These are phyloP conservation scores for Phytopythium kandeliae DNA, from an alignment of 352 stramenopile species.

Conservation along the genomic window DNA sequence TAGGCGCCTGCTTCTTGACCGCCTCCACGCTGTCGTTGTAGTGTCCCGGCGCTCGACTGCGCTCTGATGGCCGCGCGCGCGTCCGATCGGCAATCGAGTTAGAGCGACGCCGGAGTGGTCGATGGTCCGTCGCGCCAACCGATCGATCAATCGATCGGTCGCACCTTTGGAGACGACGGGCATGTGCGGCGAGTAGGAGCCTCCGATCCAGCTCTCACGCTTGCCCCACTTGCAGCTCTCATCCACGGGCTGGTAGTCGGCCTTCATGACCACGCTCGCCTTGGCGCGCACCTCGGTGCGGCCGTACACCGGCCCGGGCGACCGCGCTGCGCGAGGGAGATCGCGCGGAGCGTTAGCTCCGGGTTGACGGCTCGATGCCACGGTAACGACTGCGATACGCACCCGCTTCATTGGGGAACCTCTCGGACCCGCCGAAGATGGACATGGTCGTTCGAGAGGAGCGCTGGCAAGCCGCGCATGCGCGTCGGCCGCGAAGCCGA, in stretches of 20 bases:
- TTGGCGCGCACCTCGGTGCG: constrained; percentile 51
- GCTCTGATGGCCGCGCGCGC: constrained; percentile 32
- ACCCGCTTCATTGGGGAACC: constrained; percentile 70
- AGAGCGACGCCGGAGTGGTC: not conserved
- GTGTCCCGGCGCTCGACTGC: constrained; percentile 48
- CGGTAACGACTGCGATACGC: not conserved
- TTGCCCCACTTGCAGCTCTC: constrained; percentile 65
- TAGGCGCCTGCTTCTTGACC: constrained; percentile 53
- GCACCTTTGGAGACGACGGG: constrained; percentile 55
- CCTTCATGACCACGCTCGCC: constrained; percentile 66
- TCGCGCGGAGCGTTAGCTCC: not conserved
- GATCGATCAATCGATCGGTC: too few relatives aligned
- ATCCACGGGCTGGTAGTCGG: constrained; percentile 59
- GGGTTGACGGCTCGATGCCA: not conserved
- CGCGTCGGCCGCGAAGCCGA: constrained; percentile 1
- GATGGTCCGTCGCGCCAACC: too few relatives aligned
- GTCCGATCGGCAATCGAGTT: constrained; percentile 6
- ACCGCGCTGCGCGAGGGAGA: constrained; percentile 26
- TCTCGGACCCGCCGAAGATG: constrained; percentile 75
- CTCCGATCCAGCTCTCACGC: constrained; percentile 80
- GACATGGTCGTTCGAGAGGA: constrained; percentile 33
- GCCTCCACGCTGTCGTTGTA: constrained; percentile 68
- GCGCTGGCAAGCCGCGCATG: not conserved
- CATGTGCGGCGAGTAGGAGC: constrained; percentile 42
- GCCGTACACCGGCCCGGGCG: constrained; percentile 69